phyloP scores from a whole-genome alignment of 2,329 filamentous ascomycete genomes.

The Aureobasidium mangrovei region DNA sequence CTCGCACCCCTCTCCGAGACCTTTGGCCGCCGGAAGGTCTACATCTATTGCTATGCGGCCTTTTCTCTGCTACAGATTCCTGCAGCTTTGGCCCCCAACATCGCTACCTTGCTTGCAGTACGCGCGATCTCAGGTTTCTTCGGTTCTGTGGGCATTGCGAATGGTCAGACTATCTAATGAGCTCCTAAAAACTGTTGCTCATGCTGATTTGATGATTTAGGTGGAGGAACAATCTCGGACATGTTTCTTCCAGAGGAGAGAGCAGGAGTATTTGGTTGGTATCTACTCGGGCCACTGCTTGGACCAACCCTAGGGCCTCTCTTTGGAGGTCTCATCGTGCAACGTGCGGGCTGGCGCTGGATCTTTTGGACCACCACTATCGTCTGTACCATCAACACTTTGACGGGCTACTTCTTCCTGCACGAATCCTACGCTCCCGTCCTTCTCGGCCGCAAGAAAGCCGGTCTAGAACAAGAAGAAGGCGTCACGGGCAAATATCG shows the following conservation, averaged over 20 bases:
- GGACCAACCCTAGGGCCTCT: constrained; percentile 36
- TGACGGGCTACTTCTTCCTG: constrained; percentile 36
- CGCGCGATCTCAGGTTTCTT: constrained; percentile 42
- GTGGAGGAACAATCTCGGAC: constrained; percentile 24
- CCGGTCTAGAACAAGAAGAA: constrained; percentile 27
- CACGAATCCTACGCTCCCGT: constrained; percentile 38
- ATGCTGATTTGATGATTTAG: neutral
- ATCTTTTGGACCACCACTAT: constrained; percentile 41
- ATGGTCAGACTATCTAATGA: constrained; percentile 27
- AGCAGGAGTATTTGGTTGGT: constrained; percentile 40
- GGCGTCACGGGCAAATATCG: constrained; percentile 28
- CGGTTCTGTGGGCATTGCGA: constrained; percentile 42
- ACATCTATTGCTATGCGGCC: constrained; percentile 36
- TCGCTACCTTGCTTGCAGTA: constrained; percentile 36
- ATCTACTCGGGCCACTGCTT: constrained; percentile 36
- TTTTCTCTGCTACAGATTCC: constrained; percentile 42
- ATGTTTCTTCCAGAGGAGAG: constrained; percentile 41
- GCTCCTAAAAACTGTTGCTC: neutral
- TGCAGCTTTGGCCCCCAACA: constrained; percentile 39
- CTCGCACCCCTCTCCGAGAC: constrained; percentile 41
- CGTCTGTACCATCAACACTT: constrained; percentile 34
- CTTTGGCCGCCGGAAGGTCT: constrained; percentile 38
- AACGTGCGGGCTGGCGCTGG: constrained; percentile 40
- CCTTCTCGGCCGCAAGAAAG: constrained; percentile 31
- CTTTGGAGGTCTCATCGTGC: constrained; percentile 37